Evolutionary conservation across 768 basidiomycete species (phyloP).

Genomic region (Russula brevipes): DNA sequence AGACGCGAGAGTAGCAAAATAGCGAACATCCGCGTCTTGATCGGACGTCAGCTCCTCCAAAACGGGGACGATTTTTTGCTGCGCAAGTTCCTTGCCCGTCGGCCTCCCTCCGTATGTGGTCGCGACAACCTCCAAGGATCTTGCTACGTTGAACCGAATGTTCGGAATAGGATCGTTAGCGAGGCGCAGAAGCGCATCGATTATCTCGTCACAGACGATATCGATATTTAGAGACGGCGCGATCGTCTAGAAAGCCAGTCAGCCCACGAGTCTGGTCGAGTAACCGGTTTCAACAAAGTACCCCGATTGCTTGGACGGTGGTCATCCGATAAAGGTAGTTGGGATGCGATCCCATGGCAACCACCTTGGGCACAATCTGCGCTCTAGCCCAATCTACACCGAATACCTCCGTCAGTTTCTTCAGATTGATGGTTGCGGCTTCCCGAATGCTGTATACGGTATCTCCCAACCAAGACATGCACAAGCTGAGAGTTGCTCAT

Average conservation of each 20-base stretch:
- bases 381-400: constrained; percentile 95
- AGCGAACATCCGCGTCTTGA: constrained; percentile 92
- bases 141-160: constrained; percentile 98
- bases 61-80: constrained; percentile 70
- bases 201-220: constrained; percentile 77
- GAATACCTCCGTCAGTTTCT: constrained; percentile 96
- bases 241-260: constrained; percentile 65
- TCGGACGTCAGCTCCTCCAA: constrained; percentile 86
- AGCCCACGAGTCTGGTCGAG: neutral
- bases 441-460: constrained; percentile 98
- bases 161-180: constrained; percentile 93
- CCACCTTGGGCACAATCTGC: constrained; percentile 93
- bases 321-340: constrained; percentile 99
- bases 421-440: constrained; percentile 94
- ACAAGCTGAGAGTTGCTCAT: constrained; percentile 95
- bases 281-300: constrained; percentile 37
- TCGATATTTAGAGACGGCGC: constrained; percentile 82
- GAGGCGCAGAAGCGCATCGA: constrained; percentile 76
- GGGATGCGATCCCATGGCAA: constrained; percentile 94
- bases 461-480: constrained; percentile 99
- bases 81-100: constrained; percentile 72
- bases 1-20: constrained; percentile 80
- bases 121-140: constrained; percentile 87
- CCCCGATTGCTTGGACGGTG: constrained; percentile 96
- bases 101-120: constrained; percentile 53